These are phyloP conservation scores for Geotrichum bryndzae DNA, from an alignment of 1,139 yeast genomes.

Conservation along the genomic window DNA sequence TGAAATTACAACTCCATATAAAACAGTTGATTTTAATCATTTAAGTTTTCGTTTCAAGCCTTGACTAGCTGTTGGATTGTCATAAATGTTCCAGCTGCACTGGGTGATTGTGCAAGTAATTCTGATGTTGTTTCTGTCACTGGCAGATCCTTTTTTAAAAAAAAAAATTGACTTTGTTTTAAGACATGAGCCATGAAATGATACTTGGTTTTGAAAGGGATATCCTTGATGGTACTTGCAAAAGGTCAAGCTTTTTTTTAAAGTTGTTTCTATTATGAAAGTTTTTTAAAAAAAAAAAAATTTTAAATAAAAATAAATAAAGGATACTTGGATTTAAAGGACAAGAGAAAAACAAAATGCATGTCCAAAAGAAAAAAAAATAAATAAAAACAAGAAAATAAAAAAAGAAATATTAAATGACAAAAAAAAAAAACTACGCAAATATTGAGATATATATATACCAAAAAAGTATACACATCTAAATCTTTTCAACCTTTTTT, in stretches of 20 bases:
- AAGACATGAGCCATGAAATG: not conserved
- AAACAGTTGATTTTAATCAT: too few species aligned
- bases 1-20: too few species aligned
- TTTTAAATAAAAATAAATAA: too few species aligned
- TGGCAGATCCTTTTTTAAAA: too few species aligned
- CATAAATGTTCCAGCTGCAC: too few species aligned
- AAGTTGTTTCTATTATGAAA: not conserved
- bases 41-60: too few species aligned
- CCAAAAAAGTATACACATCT: too few species aligned
- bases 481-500: not conserved
- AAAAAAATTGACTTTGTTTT: too few species aligned
- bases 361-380: not conserved
- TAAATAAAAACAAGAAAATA: not conserved
- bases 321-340: not conserved
- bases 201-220: not conserved
- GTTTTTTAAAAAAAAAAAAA: not conserved
- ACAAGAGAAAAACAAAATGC: not conserved
- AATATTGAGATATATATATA: too few species aligned
- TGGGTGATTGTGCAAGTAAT: too few species aligned
- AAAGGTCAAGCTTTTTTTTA: not conserved
- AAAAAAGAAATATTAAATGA: not conserved
- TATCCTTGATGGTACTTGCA: not conserved
- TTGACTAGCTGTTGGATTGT: too few species aligned
- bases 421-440: not conserved
- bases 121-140: too few species aligned